Evolutionary conservation across 2,329 filamentous ascomycete species (phyloP), one percentile per base, ranked within the genome.

Genomic region (Zalaria sp.): DNA sequence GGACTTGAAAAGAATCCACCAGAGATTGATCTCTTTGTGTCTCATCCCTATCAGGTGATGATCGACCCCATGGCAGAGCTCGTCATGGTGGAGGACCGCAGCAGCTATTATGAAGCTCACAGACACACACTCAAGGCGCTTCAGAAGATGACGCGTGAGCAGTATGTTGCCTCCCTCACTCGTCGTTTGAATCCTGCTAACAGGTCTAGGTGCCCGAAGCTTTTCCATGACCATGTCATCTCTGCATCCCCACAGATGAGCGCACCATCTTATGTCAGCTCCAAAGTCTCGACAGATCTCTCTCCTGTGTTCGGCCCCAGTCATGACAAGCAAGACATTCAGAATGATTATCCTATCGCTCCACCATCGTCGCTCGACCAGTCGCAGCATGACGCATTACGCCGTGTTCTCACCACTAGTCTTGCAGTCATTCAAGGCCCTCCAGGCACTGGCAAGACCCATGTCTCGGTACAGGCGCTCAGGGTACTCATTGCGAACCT

Each of bases 371-470:
- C 57, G 2, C 68, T 94, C 5, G 86, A 94, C 50, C 53, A 60
- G 0, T 86, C 83, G 0, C 88, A 95, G 54, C 69, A 77, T 34
- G 57, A 63, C 3, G 86, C 85, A 0, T 67, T 91, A 0, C 63
- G 72, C 10, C 67, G 75, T 1, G 87, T 93, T 46, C 60, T 91
- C 1, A 81, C 79, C 0, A 81, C 77, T 43, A 73, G 75, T 37
- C 54, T 94, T 1, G 76, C 84, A 0, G 77, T 94, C 28, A 62
- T 94, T 0, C 88, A 94, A 62, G 88, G 88, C 0, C 87, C 87
- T 6, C 87, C 86, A 0, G 79, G 78, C 4, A 81, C 78, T 2
- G 79, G 79, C 4, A 95, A 95, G 55, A 95, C 88, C 0, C 81
- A 81, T 48, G 81, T 87, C 0, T 91, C 85, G 0, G 75, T 89